phyloP scores from a whole-genome alignment of 2,329 filamentous ascomycete species.

The Teratosphaeria destructans region DNA sequence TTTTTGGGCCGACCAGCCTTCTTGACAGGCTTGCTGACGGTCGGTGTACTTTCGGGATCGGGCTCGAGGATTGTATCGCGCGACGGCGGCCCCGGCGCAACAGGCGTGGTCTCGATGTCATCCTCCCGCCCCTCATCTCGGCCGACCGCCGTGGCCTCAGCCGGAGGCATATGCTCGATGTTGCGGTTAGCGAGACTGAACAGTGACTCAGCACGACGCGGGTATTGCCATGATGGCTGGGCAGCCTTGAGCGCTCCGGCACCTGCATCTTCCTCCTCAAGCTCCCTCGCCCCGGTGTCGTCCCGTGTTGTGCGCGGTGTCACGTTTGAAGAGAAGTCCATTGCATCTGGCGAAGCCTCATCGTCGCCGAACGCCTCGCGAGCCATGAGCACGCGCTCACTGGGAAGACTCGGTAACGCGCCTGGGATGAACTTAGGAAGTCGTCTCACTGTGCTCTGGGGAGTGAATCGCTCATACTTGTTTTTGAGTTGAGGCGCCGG shows the following conservation, averaged over 20 bases:
- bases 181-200: constrained; percentile 13
- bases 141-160: neutral
- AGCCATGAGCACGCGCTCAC: constrained; percentile 26
- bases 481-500: constrained; percentile 28
- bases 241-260: constrained; percentile 11
- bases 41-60: constrained; percentile 20
- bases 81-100: neutral
- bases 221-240: constrained; percentile 11
- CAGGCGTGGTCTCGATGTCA: neutral
- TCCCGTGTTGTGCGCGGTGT: constrained; percentile 8
- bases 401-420: constrained; percentile 28
- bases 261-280: constrained; percentile 6
- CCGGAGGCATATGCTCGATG: constrained; percentile 2
- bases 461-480: constrained; percentile 27
- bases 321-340: neutral
- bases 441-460: constrained; percentile 18
- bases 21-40: constrained; percentile 13
- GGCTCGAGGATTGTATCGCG: constrained; percentile 14
- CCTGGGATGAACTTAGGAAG: constrained; percentile 24
- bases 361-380: constrained; percentile 2
- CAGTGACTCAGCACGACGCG: constrained; percentile 13
- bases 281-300: constrained; percentile 12
- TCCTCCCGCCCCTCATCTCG: neutral
- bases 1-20: constrained; percentile 11
- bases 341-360: constrained; percentile 2